Conservation (phyloP, 345 rosid genomes). For the Linum tenue region DNA sequence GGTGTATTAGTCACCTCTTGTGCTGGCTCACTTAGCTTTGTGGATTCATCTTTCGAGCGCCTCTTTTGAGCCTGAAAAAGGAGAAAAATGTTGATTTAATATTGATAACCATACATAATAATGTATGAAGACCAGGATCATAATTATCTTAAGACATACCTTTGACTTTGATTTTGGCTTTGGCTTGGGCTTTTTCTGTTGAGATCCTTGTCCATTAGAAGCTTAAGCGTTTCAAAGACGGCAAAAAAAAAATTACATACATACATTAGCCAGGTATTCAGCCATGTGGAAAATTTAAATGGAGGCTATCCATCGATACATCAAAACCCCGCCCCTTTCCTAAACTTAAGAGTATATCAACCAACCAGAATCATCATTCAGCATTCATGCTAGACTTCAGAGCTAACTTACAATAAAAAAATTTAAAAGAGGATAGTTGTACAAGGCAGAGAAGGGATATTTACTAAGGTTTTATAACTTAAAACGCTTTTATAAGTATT, state of each 20-base stretch:
- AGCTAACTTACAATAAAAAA: not conserved
- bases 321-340: conserved; percentile 4
- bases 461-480: not conserved
- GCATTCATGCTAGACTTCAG: conserved; percentile 1
- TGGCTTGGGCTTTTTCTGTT: conserved; percentile 34
- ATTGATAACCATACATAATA: not conserved
- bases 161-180: conserved; percentile 37
- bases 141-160: conserved; percentile 34
- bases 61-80: conserved; percentile 45
- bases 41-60: conserved; percentile 31
- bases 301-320: not conserved
- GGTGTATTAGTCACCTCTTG: conserved; percentile 27
- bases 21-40: conserved; percentile 24
- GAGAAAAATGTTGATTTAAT: conserved; percentile 9
- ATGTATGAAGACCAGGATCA: conserved; percentile 8
- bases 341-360: not conserved
- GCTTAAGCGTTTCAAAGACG: conserved; percentile 28
- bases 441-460: not conserved
- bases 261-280: conserved; percentile 5
- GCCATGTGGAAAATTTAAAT: conserved; percentile 1
- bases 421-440: not conserved
- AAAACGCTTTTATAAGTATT: not conserved
- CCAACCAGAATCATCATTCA: not conserved
- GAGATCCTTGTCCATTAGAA: conserved; percentile 64
- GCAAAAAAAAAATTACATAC: conserved; percentile 5